Percentiles rank a stretch among this genome's conserved stretches.
phyloP scores from a whole-genome alignment of 2,329 filamentous ascomycete species.

The Beauveria bassiana region DNA sequence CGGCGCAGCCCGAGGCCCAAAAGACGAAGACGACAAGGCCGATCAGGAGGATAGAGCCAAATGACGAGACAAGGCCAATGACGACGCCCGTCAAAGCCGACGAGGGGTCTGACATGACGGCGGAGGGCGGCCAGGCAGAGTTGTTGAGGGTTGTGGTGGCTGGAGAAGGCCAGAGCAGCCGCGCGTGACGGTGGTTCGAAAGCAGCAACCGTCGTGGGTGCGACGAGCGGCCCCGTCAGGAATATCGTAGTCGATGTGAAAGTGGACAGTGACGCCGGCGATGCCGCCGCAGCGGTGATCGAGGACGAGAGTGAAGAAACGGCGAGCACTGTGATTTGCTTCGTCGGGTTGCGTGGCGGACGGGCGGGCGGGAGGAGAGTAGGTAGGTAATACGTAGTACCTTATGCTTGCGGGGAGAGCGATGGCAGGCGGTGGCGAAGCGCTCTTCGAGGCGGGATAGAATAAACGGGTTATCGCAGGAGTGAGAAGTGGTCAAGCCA shows the following conservation, averaged over 20 bases:
- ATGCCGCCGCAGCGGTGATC: constrained; percentile 10
- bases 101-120: constrained; percentile 23
- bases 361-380: background rate
- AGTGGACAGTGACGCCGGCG: background rate
- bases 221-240: background rate
- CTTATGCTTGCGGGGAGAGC: background rate
- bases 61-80: constrained; percentile 89
- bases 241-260: background rate
- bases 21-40: constrained; percentile 88
- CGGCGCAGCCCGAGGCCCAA: constrained; percentile 62
- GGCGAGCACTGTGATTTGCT: constrained; percentile 5
- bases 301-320: background rate
- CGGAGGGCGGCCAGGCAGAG: background rate
- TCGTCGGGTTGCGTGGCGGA: background rate
- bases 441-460: background rate
- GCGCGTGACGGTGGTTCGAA: background rate
- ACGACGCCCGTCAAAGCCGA: constrained; percentile 67
- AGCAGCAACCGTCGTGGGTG: background rate
- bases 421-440: background rate
- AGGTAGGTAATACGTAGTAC: background rate
- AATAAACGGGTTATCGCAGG: background rate
- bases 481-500: background rate
- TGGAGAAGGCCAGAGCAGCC: background rate
- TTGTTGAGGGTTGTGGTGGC: background rate
- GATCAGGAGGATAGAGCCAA: constrained; percentile 82